phyloP scores from a whole-genome alignment of 2,329 filamentous ascomycete species.

The Grosmannia penicillata region DNA sequence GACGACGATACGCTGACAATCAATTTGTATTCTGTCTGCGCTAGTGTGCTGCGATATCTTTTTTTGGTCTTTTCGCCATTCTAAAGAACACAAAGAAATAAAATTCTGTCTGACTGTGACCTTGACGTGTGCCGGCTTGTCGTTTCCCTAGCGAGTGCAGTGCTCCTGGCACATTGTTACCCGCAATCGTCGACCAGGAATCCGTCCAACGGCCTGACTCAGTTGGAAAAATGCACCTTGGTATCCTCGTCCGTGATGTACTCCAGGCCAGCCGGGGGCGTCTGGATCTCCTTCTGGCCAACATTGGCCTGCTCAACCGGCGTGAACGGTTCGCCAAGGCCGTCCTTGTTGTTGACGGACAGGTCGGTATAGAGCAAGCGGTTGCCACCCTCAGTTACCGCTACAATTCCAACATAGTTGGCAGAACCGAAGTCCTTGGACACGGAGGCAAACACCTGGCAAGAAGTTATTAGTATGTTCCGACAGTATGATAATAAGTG shows the following conservation, averaged over 20 bases:
- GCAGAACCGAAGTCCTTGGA: slow-evolving; percentile 8
- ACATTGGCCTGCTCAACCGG: not conserved
- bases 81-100: no score
- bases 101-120: no score
- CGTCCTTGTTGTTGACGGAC: slow-evolving; percentile 3
- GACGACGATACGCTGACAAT: no score
- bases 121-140: no score
- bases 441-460: slow-evolving; percentile 9
- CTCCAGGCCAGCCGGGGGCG: not conserved
- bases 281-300: not conserved
- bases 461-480: not conserved
- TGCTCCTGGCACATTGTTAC: no score
- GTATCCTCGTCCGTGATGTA: not conserved
- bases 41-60: no score
- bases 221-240: not conserved
- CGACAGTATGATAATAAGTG: not conserved
- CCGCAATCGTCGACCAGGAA: no score
- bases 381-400: not conserved
- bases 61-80: no score
- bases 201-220: no score
- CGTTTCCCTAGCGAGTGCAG: no score
- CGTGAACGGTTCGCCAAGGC: not conserved
- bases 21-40: no score
- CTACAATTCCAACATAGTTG: slow-evolving; percentile 5
- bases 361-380: slow-evolving; percentile 4